Base-by-base conservation (phyloP, 1,284 basidiomycete species). In the Moesziomyces parantarcticus region DNA sequence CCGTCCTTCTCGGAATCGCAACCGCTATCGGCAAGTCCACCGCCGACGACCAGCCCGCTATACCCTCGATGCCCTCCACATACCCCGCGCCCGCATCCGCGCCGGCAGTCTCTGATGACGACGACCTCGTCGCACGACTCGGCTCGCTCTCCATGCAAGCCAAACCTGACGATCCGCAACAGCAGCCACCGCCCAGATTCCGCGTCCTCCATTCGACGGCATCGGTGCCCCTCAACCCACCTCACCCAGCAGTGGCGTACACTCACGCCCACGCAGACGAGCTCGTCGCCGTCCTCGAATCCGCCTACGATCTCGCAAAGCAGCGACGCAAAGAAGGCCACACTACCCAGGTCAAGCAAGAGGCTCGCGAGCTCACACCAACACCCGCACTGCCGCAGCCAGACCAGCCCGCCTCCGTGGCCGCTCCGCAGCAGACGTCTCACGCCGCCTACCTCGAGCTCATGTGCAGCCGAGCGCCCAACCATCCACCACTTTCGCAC, bases 1-100 rank as follows among this genome's bases (percentile, higher is more conserved):
- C 80, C 3, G 76, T 77, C 11, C 58, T 80, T 10, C 73, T 83
- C 23, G 82, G 80, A 8, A 55, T 82, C 16, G 61, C 81, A 0
- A 71, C 66, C 1, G 70, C 74, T 3, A 67, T 73, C 29, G 79
- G 75, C 6, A 60, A 68, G 47, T 25, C 57, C 26, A 14, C 47
- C 5, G 7, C 54, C 5, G 51, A 59, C 9, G n/a, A 47, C 22
- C 32, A 23, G 21, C 65, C 65, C 16, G 45, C 60, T 34, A 25
- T 59, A 29, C 53, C 67, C n/a, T 16, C 26, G 11, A 36, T 41
- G 11, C 9, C 21, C 18, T 36, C 50, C 4, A 48, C 61, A 61
- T n/a, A 25, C 36, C 4, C 56, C 50, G 22, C 44, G 47, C 3
- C 25, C 34, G 18, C 23, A 13, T 9, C 21, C 18, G 29, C n/a